Evolutionary conservation across 805 yeast species (phyloP).

Genomic region (Lipomyces starkeyi): DNA sequence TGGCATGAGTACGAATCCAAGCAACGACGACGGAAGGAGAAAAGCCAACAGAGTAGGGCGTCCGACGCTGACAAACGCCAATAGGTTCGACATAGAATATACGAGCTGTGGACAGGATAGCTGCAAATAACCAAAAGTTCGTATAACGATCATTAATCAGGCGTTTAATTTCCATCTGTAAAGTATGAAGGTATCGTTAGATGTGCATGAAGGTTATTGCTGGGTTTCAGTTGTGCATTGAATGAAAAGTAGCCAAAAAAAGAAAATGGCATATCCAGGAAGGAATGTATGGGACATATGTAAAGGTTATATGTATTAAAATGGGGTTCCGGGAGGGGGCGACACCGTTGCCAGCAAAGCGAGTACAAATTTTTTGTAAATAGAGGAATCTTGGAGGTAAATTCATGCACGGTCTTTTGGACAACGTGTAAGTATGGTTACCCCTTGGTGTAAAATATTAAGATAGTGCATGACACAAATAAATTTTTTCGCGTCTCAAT

Average conservation of each 20-base stretch:
- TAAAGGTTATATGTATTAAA: background rate
- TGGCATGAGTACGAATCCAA: conserved; percentile 98
- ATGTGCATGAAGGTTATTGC: background rate
- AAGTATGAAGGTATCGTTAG: background rate
- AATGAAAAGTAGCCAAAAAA: background rate
- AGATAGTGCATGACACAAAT: background rate
- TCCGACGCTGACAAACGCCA: background rate
- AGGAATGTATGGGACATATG: background rate
- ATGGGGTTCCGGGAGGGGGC: background rate
- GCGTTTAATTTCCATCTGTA: background rate
- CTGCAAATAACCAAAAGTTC: background rate
- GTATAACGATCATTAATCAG: background rate
- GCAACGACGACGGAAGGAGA: conserved; percentile 56
- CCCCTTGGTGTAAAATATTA: conserved; percentile 6
- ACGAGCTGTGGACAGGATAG: background rate
- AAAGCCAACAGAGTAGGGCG: conserved; percentile 10
- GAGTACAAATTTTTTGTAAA: background rate
- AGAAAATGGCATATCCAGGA: background rate
- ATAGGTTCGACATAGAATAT: background rate
- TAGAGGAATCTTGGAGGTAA: conserved; percentile 1
- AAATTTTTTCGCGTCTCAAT: conserved; percentile 3
- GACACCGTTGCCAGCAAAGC: background rate
- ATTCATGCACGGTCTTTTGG: background rate
- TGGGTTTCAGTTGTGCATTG: conserved; percentile 2
- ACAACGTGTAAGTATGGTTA: background rate